phyloP scores from a whole-genome alignment of 2,329 filamentous ascomycete genomes.

The Colletotrichum acutatum region DNA sequence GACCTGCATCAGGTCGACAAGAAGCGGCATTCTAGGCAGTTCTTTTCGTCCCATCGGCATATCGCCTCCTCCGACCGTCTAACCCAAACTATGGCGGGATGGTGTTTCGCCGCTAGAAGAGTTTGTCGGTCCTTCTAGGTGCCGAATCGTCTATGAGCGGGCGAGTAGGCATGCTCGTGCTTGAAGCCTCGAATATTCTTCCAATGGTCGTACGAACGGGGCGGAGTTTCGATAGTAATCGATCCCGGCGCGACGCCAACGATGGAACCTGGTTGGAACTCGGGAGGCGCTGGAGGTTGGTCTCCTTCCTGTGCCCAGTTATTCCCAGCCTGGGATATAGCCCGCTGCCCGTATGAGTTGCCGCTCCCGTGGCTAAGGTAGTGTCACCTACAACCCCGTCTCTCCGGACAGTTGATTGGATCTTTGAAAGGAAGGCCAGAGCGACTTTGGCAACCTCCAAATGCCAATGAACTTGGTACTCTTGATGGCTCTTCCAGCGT shows the following conservation, averaged over 20 bases:
- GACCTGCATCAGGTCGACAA: not conserved
- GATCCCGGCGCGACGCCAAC: not conserved
- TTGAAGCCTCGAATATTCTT: not conserved
- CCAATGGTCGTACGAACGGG: not conserved
- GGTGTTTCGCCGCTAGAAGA: not conserved
- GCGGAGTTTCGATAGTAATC: not conserved
- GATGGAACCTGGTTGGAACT: no score
- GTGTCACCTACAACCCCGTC: slow-evolving; percentile 2
- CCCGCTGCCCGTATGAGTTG: not conserved
- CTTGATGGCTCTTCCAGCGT: not conserved
- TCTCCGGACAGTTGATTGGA: not conserved
- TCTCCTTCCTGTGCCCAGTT: not conserved
- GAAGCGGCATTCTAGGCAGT: not conserved
- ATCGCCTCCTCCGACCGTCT: not conserved
- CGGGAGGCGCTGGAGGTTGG: not conserved
- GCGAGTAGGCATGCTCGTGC: not conserved
- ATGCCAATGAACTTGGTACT: not conserved
- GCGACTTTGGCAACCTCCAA: not conserved
- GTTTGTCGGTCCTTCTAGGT: not conserved
- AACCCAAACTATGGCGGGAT: not conserved
- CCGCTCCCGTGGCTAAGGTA: slow-evolving; percentile 15
- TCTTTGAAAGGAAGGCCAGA: not conserved
- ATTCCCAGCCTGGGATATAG: not conserved
- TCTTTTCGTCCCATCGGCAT: not conserved
- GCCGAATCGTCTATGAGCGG: not conserved